A percentile compares a stretch with the other conserved stretches of the same genome.
These are phyloP conservation scores for Mesostigma viride DNA, from an alignment of 139 green algal species.

Conservation along the genomic window DNA sequence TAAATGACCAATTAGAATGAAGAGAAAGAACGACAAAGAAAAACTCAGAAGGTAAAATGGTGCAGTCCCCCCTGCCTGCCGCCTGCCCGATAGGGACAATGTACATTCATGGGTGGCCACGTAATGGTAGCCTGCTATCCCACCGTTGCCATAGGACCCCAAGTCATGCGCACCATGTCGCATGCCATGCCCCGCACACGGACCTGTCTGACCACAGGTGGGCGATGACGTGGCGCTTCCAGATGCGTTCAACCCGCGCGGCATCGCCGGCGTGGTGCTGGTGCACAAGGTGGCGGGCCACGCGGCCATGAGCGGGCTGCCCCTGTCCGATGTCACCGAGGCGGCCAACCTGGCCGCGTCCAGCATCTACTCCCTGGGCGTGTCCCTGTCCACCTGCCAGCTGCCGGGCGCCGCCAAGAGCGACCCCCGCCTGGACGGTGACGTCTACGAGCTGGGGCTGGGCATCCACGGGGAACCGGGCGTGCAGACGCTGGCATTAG, in stretches of 20 bases:
- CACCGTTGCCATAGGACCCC: no score
- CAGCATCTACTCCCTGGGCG: slow-evolving; percentile 4
- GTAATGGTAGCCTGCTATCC: no score
- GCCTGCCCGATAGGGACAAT: no score
- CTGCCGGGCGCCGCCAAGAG: background rate
- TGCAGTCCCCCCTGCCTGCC: no score
- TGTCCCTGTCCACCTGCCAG: background rate
- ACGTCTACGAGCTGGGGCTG: slow-evolving; percentile 72
- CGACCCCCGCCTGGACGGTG: background rate
- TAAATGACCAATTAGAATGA: no score
- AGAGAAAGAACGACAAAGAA: no score
- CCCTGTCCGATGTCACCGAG: background rate
- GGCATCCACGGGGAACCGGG: slow-evolving; percentile 83
- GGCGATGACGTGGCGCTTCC: slow-evolving; percentile 68
- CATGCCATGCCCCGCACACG: background rate
- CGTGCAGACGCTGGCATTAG: slow-evolving; percentile 9
- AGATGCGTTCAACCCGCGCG: slow-evolving; percentile 33
- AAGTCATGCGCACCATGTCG: no score
- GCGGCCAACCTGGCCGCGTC: background rate
- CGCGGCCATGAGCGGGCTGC: no score
- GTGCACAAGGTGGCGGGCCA: slow-evolving; percentile 63
- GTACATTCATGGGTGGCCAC: no score
- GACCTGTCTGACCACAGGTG: no score
- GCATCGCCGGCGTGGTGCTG: slow-evolving; percentile 71
- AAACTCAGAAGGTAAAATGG: no score